These are phyloP conservation scores for Penicillium cosmopolitanum DNA, from an alignment of 495 filamentous ascomycete species.

Conservation along the genomic window DNA sequence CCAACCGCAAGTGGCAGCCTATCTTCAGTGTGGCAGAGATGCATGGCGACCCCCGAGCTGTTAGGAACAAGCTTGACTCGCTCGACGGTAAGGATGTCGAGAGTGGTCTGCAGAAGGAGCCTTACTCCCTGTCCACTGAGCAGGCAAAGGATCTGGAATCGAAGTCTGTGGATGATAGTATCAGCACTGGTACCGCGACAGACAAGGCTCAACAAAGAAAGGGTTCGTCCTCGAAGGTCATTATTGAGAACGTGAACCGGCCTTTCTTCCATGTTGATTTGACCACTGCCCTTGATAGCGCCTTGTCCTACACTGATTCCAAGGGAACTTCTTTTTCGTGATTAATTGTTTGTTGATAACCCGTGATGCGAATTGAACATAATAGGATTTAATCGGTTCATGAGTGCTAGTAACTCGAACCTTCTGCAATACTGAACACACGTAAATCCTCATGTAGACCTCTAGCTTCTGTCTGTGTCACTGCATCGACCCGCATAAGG, in stretches of 20 bases:
- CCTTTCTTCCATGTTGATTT: slow-evolving; percentile 12
- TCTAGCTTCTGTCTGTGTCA: not conserved
- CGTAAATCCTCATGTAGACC: not conserved
- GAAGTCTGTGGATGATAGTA: slow-evolving; percentile 6
- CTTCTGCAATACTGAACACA: no score
- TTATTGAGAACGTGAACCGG: slow-evolving; percentile 8
- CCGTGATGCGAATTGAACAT: not conserved
- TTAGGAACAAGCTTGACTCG: slow-evolving; percentile 57
- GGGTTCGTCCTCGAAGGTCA: slow-evolving; percentile 2
- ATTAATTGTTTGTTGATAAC: not conserved
- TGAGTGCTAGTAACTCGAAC: no score
- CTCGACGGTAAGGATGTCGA: slow-evolving; percentile 63
- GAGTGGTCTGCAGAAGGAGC: slow-evolving; percentile 33
- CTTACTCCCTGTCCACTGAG: not conserved
- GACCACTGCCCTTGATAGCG: slow-evolving; percentile 7
- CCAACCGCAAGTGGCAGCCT: slow-evolving; percentile 83
- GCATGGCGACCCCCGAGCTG: slow-evolving; percentile 68
- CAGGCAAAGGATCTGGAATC: not conserved
- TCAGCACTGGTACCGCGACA: not conserved
- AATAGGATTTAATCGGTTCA: not conserved
- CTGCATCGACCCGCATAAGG: no score
- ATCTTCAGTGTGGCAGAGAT: slow-evolving; percentile 95
- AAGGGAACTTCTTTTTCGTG: not conserved
- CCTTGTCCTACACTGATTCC: not conserved
- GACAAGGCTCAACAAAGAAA: not conserved